Evolutionary conservation across 805 yeast genomes (phyloP).

Genomic region (Monosporozyma siamensis): DNA sequence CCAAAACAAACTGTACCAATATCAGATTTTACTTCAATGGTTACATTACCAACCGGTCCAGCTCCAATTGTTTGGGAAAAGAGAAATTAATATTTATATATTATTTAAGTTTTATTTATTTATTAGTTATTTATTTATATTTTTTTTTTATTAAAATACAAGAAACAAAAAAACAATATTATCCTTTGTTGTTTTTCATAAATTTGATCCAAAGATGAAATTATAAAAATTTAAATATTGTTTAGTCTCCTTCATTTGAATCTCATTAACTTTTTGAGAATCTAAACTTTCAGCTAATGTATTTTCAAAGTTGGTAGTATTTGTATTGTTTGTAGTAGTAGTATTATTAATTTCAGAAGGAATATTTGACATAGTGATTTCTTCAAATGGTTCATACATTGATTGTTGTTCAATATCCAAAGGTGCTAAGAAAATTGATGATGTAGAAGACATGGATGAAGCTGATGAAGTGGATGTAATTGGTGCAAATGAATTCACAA

Average conservation of each 20-base stretch:
- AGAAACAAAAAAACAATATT: not conserved
- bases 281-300: not conserved
- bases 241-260: slow-evolving; percentile 22
- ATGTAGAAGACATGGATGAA: not conserved
- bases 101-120: not conserved
- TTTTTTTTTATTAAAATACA: not conserved
- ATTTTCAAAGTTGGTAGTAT: not conserved
- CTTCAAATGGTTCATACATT: slow-evolving; percentile 1
- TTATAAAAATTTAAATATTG: slow-evolving; percentile 28
- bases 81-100: slow-evolving; percentile 31
- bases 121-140: slow-evolving; percentile 1
- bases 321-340: not conserved
- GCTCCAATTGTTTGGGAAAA: slow-evolving; percentile 64
- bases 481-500: not conserved
- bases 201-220: slow-evolving; percentile 10
- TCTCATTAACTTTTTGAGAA: slow-evolving; percentile 13
- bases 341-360: not conserved
- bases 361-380: not conserved
- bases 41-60: slow-evolving; percentile 77
- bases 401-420: slow-evolving; percentile 9
- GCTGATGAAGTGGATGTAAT: not conserved
- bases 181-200: too few relatives aligned
- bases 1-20: slow-evolving; percentile 46
- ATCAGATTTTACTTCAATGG: slow-evolving; percentile 84
- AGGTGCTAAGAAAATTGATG: slow-evolving; percentile 1